Base-by-base conservation (phyloP, 768 basidiomycete species). In the Rhizopogon vesiculosus region DNA sequence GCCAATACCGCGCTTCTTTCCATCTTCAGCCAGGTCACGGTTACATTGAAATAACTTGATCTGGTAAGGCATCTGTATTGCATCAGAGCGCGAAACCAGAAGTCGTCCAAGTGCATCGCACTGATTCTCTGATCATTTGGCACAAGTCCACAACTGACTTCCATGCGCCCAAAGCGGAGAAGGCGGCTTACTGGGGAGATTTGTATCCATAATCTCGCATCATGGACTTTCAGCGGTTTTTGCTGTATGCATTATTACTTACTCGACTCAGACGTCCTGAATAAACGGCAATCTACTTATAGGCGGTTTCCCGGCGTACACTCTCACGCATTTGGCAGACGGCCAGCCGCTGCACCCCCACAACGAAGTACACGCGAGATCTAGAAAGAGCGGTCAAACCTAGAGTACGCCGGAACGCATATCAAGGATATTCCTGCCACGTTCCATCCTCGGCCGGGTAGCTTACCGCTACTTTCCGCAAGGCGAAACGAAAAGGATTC, bases 171-270 rank as follows among this genome's bases (percentile, higher is more conserved):
- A 7, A 48, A 48, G 33, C 46, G 46, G 46, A 48, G 18, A 48
- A 48, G 16, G 46, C 39, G 48, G 48, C 38, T n/a, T 49, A 25
- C 18, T 33, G 18, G 5, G 31, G 28, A 46, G 46, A 48, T 48
- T 48, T 35, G 13, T 18, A 18, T 7, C 12, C 6, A 48, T 25
- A 29, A 42, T 42, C 41, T 42, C 31, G 31, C 48, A 49, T 22
- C 48, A 39, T 49, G 48, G 48, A 49, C 48, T 49, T 49, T 49
- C 35, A 49, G 48, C 48, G 48, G 46, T 19, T 15, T 33, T 48
- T 33, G 8, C 31, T 8, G 31, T 3, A 8, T 33, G 31, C 10
- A 31, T 25, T 25, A 31, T 25, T 25, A 31, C 7, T 8, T 33
- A 10, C 31, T 33, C 8, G 31, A 45, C 25, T 25, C 25, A 25